These are phyloP conservation scores for Luffa aegyptiaca DNA, from an alignment of 306 rosid genomes.

Conservation along the genomic window DNA sequence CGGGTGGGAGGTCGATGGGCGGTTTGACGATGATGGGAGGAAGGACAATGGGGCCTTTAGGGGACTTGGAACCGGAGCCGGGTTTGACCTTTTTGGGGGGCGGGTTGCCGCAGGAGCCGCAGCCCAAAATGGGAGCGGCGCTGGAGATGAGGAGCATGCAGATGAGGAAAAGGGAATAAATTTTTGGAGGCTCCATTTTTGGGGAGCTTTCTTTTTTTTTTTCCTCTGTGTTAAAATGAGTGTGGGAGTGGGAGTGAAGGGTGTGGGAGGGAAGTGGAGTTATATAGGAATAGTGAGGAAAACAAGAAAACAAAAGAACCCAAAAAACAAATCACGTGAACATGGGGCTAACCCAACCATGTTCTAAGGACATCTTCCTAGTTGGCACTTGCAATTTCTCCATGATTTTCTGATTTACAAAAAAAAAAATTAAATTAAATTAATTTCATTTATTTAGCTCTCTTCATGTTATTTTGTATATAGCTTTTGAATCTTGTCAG, in stretches of 20 bases:
- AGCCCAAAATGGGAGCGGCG: conserved; percentile 56
- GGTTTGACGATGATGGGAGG: conserved; percentile 18
- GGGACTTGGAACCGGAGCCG: conserved; percentile 13
- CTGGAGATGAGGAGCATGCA: conserved; percentile 74
- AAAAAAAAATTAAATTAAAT: too few relatives aligned
- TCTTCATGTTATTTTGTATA: too few relatives aligned
- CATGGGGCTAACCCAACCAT: conserved; percentile 34
- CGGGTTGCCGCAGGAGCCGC: conserved; percentile 50
- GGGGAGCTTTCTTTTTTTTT: background rate
- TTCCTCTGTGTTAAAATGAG: background rate
- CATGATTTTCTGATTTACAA: background rate
- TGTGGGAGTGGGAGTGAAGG: conserved; percentile 8
- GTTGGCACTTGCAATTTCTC: conserved; percentile 26
- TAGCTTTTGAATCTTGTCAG: too few relatives aligned
- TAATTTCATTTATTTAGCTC: too few relatives aligned
- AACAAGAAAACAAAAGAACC: conserved; percentile 38
- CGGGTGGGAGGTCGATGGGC: conserved; percentile 12
- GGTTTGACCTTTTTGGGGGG: conserved; percentile 29
- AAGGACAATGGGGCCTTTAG: conserved; percentile 21
- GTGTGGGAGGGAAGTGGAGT: conserved; percentile 7
- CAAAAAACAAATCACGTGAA: conserved; percentile 62
- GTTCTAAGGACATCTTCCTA: conserved; percentile 37
- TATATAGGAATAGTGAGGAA: conserved; percentile 16
- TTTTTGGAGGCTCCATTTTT: conserved; percentile 51
- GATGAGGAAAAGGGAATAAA: conserved; percentile 47